Percentiles rank a stretch among this genome's conserved stretches.
These are phyloP conservation scores for Toxicodendron radicans DNA, from an alignment of 345 rosid genomes.

Conservation along the genomic window DNA sequence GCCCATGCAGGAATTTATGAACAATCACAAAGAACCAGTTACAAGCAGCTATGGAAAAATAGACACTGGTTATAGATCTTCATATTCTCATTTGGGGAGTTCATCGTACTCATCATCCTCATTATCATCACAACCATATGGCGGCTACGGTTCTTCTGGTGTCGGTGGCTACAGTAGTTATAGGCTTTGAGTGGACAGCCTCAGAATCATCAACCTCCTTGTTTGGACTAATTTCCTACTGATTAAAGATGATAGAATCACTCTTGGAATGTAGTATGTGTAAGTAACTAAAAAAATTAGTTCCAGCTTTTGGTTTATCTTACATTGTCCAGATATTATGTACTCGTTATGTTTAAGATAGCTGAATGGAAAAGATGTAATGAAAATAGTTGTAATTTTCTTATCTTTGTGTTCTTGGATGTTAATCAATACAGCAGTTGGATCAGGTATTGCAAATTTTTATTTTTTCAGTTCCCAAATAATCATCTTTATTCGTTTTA, in stretches of 20 bases:
- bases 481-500: too few species aligned
- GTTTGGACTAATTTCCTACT: neutral
- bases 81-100: constrained; percentile 35
- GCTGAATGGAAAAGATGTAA: constrained; percentile 9
- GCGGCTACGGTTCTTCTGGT: constrained; percentile 40
- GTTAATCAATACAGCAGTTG: neutral
- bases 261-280: constrained; percentile 5
- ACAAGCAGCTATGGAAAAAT: constrained; percentile 36
- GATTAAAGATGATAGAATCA: too few species aligned
- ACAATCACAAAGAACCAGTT: constrained; percentile 38
- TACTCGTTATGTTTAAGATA: constrained; percentile 9
- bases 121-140: constrained; percentile 31
- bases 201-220: neutral
- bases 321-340: neutral
- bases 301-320: constrained; percentile 7
- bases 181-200: constrained; percentile 30
- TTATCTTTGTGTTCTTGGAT: neutral
- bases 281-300: neutral
- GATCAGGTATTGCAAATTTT: neutral
- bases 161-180: constrained; percentile 39
- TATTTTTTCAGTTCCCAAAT: too few species aligned
- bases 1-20: constrained; percentile 44
- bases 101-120: constrained; percentile 31
- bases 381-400: constrained; percentile 9
- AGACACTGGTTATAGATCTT: constrained; percentile 36